Conservation (phyloP, 1,284 basidiomycete genomes). For the Amylostereum areolatum region DNA sequence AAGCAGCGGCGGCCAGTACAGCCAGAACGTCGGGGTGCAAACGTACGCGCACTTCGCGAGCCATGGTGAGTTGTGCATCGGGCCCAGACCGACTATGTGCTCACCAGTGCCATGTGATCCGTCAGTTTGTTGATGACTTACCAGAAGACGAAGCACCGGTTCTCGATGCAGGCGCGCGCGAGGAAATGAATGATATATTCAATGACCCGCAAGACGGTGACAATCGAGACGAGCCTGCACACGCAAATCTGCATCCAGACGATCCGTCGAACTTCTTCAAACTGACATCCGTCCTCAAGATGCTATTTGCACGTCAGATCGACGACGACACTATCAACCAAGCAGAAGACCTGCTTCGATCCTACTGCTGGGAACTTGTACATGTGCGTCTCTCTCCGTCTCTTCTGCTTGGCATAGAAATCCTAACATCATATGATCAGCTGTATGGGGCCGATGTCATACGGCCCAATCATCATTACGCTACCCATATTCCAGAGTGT, state of each 20-base stretch:
- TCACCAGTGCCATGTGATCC: no score
- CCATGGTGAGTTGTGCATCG: background rate
- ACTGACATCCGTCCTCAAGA: constrained; percentile 15
- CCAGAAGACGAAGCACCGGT: background rate
- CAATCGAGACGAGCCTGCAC: background rate
- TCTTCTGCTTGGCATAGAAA: background rate
- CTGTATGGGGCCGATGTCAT: constrained; percentile 13
- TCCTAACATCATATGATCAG: constrained; percentile 9
- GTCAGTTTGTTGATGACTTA: background rate
- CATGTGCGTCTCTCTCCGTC: constrained; percentile 7
- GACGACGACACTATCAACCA: constrained; percentile 9
- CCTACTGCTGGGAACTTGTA: constrained; percentile 17
- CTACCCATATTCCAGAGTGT: constrained; percentile 11
- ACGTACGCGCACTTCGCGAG: background rate
- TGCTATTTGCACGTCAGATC: constrained; percentile 11
- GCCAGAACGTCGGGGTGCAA: background rate
- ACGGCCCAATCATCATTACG: constrained; percentile 16
- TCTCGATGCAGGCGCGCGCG: background rate
- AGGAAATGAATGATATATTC: background rate
- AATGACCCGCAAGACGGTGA: background rate
- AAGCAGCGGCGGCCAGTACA: background rate
- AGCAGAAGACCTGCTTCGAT: constrained; percentile 15
- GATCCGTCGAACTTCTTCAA: constrained; percentile 21
- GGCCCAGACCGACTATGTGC: background rate
- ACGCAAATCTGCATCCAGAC: constrained; percentile 16